Conservation (phyloP, 768 basidiomycete species). For the Podaxis sp. region DNA sequence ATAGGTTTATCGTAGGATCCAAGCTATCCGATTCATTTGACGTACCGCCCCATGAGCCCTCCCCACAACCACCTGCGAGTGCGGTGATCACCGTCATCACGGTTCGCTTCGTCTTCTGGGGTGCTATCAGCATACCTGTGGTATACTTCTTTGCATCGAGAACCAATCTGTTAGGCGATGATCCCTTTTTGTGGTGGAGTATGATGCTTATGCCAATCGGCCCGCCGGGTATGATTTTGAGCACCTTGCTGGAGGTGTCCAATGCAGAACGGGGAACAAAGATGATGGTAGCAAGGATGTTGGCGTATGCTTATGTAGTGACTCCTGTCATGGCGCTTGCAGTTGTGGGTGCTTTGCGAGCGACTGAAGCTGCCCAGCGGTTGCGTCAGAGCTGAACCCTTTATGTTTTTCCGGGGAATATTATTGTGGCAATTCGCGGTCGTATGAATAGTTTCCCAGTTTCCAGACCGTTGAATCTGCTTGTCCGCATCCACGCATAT, state of each 20-base stretch:
- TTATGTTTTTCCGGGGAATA: background rate
- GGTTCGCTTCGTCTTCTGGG: constrained; percentile 12
- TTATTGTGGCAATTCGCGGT: background rate
- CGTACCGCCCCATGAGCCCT: background rate
- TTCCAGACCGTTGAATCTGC: background rate
- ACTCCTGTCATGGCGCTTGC: constrained; percentile 13
- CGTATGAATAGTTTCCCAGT: background rate
- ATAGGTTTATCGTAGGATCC: constrained; percentile 15
- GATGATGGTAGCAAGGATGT: constrained; percentile 16
- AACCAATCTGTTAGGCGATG: constrained; percentile 6
- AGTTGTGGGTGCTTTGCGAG: constrained; percentile 9
- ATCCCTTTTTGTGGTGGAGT: constrained; percentile 15
- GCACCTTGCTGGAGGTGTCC: constrained; percentile 3
- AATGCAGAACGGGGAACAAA: constrained; percentile 2
- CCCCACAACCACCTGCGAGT: background rate
- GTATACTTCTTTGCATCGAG: constrained; percentile 11
- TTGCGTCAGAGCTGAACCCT: background rate
- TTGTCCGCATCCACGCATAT: too few species aligned
- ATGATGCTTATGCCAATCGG: constrained; percentile 19
- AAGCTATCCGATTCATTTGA: constrained; percentile 15
- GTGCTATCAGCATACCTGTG: constrained; percentile 9
- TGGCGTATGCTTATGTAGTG: constrained; percentile 12
- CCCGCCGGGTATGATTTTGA: constrained; percentile 13
- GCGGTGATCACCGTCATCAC: constrained; percentile 7
- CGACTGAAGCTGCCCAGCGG: constrained; percentile 3